Evolutionary conservation across 192 early-diverging fungal species (phyloP), one percentile per base, ranked within the genome.

Genomic region (Rhizoclosmatium globosum): DNA sequence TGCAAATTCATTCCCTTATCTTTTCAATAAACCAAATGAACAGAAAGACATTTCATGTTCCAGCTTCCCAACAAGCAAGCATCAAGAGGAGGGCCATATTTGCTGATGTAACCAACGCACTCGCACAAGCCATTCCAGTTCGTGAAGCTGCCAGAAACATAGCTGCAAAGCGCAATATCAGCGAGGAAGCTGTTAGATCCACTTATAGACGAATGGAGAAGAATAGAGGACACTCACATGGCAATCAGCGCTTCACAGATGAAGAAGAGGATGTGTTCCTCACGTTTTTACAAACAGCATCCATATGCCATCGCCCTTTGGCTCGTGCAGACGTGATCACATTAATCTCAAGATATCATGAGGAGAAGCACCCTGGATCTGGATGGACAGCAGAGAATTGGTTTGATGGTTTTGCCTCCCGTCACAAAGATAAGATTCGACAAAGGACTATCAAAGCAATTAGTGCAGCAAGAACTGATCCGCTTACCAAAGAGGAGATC

Each of bases 181-280:
- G n/a, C n/a, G n/a, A 50, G 48, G 48, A 50, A 50, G 6, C 4
- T 9, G 48, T 50, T 50, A 9, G 48, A 50, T 50, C 48, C 4
- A 4, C 15, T 15, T 50, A 9, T 50, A 4, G 61, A 11, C 4
- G 61, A 4, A 64, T 11, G 7, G 39, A 64, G n/a, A 64, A 64
- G 21, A 21, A 21, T 41, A 7, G 7, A 4, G 21, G 61, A 21
- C n/a, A n/a, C 7, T 11, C 61, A 4, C n/a, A 64, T 21, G 61
- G 61, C 61, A 64, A 64, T n/a, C 61, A 64, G 39, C n/a, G 39
- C 21, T 64, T 64, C 61, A 64, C 61, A 38, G 61, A 64, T 64
- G 61, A 64, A 64, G 61, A 64, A n/a, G 61, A 64, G 39, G 21
- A 64, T 6, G 21, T n/a, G n/a, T 64, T 64, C 7, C 7, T 64